Conservation (phyloP, 768 basidiomycete genomes). For the Lactarius evosmus region DNA sequence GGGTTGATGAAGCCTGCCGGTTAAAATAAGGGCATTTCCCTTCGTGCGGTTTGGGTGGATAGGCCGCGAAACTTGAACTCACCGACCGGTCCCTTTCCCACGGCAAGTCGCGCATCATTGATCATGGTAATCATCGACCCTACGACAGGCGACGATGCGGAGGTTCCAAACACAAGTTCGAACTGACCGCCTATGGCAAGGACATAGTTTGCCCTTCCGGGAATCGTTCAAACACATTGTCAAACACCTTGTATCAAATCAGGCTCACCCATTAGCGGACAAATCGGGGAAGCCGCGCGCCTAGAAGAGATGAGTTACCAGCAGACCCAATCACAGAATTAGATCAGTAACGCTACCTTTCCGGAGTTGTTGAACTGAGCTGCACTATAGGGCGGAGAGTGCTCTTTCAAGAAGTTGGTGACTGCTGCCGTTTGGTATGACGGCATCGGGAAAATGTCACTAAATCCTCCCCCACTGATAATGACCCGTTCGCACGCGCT, state of each 20-base stretch:
- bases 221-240: not conserved
- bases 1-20: slow-evolving; percentile 51
- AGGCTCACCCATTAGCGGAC: slow-evolving; percentile 36
- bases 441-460: slow-evolving; percentile 40
- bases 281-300: slow-evolving; percentile 36
- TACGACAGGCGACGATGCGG: slow-evolving; percentile 38
- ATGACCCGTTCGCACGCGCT: slow-evolving; percentile 39
- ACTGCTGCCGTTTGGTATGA: slow-evolving; percentile 36
- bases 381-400: slow-evolving; percentile 37
- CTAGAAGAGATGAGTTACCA: slow-evolving; percentile 11
- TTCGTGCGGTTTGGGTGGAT: not conserved
- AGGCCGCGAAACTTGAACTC: not conserved
- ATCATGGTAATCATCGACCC: slow-evolving; percentile 37
- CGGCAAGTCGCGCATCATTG: slow-evolving; percentile 39
- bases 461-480: slow-evolving; percentile 43
- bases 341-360: slow-evolving; percentile 22
- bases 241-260: not conserved
- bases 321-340: not conserved
- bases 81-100: slow-evolving; percentile 37
- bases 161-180: slow-evolving; percentile 38
- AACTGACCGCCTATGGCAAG: slow-evolving; percentile 35
- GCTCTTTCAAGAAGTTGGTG: slow-evolving; percentile 32
- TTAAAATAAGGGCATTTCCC: not conserved
- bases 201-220: slow-evolving; percentile 34
- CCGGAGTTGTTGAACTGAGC: slow-evolving; percentile 38